Base-by-base conservation (phyloP, 192 early-diverging fungal genomes). In the Funneliformis mosseae region DNA sequence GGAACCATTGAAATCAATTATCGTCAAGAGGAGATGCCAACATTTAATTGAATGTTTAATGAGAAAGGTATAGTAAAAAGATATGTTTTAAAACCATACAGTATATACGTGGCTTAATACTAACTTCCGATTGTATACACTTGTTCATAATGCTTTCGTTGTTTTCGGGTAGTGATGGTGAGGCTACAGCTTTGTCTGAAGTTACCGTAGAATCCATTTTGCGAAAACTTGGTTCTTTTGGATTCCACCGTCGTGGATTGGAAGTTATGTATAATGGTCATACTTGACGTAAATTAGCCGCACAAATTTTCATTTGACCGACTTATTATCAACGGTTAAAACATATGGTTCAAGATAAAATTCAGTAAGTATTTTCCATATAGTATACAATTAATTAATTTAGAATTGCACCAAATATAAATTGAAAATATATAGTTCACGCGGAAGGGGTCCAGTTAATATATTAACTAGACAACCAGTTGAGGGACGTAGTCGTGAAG, bases 281-380 rank as follows among this genome's bases (percentile, higher is more conserved):
- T 88, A 99, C 98, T 7, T 97, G 98, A 11, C 90, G 90, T 76
- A 99, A 99, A 86, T 88, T 99, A 81, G 90, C 92, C 7, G 97
- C 95, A 27, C 97, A 99, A 81, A 89, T 99, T 3, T 99, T 95
- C 89, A 84, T 96, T 66, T 97, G 98, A 4, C 98, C 98, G 7
- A 99, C 98, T 0, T 99, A 99, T 88, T 99, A 99, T 88, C 98
- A 99, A 88, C 96, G 98, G 77, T 86, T 99, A 81, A 99, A 99
- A 93, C 98, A 99, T 85, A 99, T 99, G 98, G 98, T 99, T 12
- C 97, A 99, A 85, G 98, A 99, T 87, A 99, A 99, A 92, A 98
- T 99, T 81, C 98, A 99, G 81, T 84, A 80, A 76, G 74, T 79
- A 9, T 27, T 38, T 16, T 10, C n/a, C n/a, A 18, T 42, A 5